Evolutionary conservation across 116 monocot genomes (phyloP).

Genomic region (Zostera marina): DNA sequence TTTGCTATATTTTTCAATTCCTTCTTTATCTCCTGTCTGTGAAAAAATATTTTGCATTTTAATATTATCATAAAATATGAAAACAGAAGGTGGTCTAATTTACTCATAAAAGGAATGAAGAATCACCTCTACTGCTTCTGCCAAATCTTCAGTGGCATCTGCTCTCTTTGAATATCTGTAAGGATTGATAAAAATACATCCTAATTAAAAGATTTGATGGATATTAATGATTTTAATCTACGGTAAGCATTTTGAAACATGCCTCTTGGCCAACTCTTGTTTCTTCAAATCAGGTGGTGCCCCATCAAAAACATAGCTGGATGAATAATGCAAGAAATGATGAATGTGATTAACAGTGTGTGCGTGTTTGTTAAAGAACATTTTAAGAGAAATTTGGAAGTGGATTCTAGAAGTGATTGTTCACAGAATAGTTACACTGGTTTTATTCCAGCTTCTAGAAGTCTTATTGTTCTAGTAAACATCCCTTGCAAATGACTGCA

Average conservation of each 20-base stretch:
- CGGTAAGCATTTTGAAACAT: not conserved
- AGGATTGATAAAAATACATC: not conserved
- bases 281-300: conserved; percentile 95
- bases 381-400: too few species aligned
- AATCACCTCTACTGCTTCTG: conserved; percentile 67
- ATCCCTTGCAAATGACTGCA: conserved; percentile 96
- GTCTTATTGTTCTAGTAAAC: conserved; percentile 87
- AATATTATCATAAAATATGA: not conserved
- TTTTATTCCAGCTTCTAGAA: conserved; percentile 92
- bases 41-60: not conserved
- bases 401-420: too few species aligned
- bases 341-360: not conserved
- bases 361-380: too few species aligned
- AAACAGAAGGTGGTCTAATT: not conserved
- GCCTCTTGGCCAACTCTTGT: conserved; percentile 93
- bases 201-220: not conserved
- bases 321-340: not conserved
- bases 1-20: conserved; percentile 95
- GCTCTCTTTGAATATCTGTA: conserved; percentile 71
- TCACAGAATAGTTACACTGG: conserved; percentile 42
- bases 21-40: conserved; percentile 77
- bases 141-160: conserved; percentile 81
- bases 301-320: conserved; percentile 96
- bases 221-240: not conserved
- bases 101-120: not conserved